phyloP scores from a whole-genome alignment of 805 yeast species.

The Ogataea naganishii region DNA sequence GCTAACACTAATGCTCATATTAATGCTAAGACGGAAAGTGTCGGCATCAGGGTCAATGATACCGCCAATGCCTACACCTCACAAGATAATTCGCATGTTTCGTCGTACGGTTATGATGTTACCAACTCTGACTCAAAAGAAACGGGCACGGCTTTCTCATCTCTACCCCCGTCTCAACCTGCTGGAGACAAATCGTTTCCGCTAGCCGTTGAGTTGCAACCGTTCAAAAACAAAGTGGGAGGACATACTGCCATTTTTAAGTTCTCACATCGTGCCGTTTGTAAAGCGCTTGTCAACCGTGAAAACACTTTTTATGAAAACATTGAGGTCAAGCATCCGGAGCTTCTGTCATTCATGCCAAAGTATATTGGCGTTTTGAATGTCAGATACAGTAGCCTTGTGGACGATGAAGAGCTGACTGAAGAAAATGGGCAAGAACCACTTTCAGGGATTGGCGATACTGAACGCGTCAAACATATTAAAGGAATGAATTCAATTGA shows the following conservation, averaged over 20 bases:
- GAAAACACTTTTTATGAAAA: constrained; percentile 91
- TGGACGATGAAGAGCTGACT: constrained; percentile 21
- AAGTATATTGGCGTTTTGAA: constrained; percentile 89
- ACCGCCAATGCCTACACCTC: too few species aligned
- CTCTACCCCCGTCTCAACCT: too few species aligned
- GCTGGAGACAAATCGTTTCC: constrained; percentile 42
- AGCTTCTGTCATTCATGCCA: constrained; percentile 81
- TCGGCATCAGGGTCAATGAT: too few species aligned
- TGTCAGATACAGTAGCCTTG: constrained; percentile 58
- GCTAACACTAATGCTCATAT: too few species aligned
- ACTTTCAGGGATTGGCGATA: too few species aligned
- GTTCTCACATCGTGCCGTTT: constrained; percentile 85
- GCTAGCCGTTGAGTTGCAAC: constrained; percentile 80
- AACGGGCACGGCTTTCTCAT: too few species aligned
- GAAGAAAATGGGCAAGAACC: too few species aligned
- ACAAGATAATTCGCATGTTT: constrained; percentile 1
- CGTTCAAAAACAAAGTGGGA: constrained; percentile 91
- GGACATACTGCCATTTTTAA: constrained; percentile 97
- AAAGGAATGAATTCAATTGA: too few species aligned
- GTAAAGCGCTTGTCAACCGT: constrained; percentile 84
- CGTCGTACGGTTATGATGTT: constrained; percentile 13
- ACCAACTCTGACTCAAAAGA: too few species aligned
- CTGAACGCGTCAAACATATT: too few species aligned
- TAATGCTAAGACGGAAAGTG: too few species aligned
- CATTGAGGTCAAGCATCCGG: constrained; percentile 71